Evolutionary conservation across 495 filamentous ascomycete species (phyloP).

Genomic region (Apiosordaria backusii): DNA sequence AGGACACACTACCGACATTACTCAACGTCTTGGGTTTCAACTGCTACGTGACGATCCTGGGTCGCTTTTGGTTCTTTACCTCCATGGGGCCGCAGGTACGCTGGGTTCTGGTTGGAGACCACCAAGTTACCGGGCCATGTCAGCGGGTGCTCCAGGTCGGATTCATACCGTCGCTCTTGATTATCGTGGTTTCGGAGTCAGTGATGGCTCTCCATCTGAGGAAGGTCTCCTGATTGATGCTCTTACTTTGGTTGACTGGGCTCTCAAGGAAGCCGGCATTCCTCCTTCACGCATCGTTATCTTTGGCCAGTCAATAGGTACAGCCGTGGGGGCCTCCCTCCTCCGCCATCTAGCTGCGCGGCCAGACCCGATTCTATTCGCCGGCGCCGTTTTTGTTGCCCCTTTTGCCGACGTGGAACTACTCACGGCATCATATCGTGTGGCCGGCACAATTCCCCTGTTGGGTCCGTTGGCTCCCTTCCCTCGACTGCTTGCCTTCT

Average conservation of each 20-base stretch:
- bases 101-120: conserved; percentile 59
- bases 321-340: conserved; percentile 70
- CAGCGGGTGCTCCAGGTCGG: conserved; percentile 53
- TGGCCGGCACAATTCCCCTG: conserved; percentile 71
- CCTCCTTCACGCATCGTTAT: conserved; percentile 71
- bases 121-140: conserved; percentile 56
- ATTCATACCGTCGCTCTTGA: conserved; percentile 65
- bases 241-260: conserved; percentile 65
- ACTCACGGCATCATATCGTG: conserved; percentile 58
- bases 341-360: conserved; percentile 32
- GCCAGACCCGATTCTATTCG: conserved; percentile 48
- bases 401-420: conserved; percentile 69
- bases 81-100: conserved; percentile 58
- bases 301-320: conserved; percentile 81
- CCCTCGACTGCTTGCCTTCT: conserved; percentile 39
- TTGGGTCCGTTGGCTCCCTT: conserved; percentile 62
- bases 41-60: conserved; percentile 57
- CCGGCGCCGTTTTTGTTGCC: conserved; percentile 69
- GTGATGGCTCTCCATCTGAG: conserved; percentile 74
- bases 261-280: conserved; percentile 58
- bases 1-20: conserved; percentile 51
- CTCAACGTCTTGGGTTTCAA: conserved; percentile 48
- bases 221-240: conserved; percentile 77
- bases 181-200: conserved; percentile 83
- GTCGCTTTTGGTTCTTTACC: conserved; percentile 56